These are phyloP conservation scores for Syzygium syzygioides DNA, from an alignment of 441 rosid species.

Conservation along the genomic window DNA sequence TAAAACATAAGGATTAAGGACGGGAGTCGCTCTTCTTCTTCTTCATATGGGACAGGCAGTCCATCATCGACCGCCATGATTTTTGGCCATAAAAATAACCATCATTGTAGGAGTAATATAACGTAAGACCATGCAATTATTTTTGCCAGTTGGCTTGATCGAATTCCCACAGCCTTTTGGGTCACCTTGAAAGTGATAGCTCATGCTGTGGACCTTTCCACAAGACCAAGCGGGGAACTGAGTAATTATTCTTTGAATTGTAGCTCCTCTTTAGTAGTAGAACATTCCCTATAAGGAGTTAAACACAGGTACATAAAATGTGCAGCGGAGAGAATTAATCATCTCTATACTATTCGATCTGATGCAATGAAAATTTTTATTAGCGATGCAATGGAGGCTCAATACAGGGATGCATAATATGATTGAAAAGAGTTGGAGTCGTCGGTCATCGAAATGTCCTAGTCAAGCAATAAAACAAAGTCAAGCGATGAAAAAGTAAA, in stretches of 20 bases:
- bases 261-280: neutral
- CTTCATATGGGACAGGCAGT: no score
- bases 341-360: neutral
- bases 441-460: neutral
- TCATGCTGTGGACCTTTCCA: neutral
- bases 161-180: no score
- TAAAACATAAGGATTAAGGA: no score
- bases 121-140: no score
- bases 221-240: neutral
- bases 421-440: neutral
- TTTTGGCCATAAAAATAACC: no score
- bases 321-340: neutral
- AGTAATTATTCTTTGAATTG: neutral
- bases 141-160: no score
- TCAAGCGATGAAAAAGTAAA: neutral
- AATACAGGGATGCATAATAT: neutral
- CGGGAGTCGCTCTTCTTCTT: no score
- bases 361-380: neutral
- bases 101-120: no score
- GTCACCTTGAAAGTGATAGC: neutral
- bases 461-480: neutral
- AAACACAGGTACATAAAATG: neutral
- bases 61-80: no score
- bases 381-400: neutral
- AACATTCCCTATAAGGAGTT: neutral